Evolutionary conservation across 129 eudicot genomes (phyloP), one percentile per base, ranked within the genome.

Genomic region (Erigeron canadensis): DNA sequence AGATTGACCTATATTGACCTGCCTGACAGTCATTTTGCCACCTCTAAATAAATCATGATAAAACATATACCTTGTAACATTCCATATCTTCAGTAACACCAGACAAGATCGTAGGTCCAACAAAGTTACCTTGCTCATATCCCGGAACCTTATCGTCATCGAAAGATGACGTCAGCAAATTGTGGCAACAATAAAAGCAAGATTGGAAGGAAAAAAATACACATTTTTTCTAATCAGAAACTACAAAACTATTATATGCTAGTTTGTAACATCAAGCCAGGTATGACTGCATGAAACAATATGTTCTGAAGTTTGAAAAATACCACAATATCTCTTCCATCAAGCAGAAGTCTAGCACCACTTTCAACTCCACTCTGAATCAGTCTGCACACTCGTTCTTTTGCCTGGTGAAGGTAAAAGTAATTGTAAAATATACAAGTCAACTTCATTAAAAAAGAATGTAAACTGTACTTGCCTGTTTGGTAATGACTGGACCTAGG

Each of bases 401-500:
- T 95, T 23, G 99, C 99, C 99, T 95, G 75, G 50, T 69, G 16
- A 39, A 64, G 19, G 13, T 17, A 34, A 56, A 81, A 72, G 79
- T 47, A 54, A 42, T 0, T 37, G 54, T 2, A 50, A 16, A 70
- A 57, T 11, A 22, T 57, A 18, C 40, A 23, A 40, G 56, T 73
- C 53, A 69, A 61, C 22, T 17, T 6, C 48, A 21, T 12, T 39
- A 15, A 44, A 74, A 42, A 65, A 68, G 18, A 51, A 44, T 18
- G 72, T 19, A 69, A 76, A 19, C 22, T 58, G 46, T 54, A 75
- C 46, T 56, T 57, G 87, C 99, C 99, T 95, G 99, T 75, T 90
- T 88, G 86, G 89, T 95, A 73, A 95, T 95, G 62, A 90, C 99
- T 39, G 99, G 99, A 73, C 99, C 99, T 17, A 95, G 89, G 88